Evolutionary conservation across 805 yeast species (phyloP).

Genomic region (Candida sithepensis): DNA sequence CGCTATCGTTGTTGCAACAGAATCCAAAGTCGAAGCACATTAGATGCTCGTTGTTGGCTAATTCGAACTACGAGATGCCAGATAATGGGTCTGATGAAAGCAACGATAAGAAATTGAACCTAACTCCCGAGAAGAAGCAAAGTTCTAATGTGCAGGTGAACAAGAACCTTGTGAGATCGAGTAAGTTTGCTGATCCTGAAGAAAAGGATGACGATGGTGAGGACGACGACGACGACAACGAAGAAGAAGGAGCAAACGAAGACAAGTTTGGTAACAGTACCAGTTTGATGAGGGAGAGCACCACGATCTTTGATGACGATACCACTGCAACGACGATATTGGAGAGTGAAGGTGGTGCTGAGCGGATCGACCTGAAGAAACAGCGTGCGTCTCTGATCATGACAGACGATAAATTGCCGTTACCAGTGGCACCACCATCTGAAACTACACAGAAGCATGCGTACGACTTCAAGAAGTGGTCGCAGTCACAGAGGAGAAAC

Average conservation of each 20-base stretch:
- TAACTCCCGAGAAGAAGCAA: constrained; percentile 26
- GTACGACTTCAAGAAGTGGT: not conserved
- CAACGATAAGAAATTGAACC: constrained; percentile 15
- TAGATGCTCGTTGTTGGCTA: constrained; percentile 27
- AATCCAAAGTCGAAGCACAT: constrained; percentile 17
- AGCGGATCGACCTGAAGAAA: constrained; percentile 5
- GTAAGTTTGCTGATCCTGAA: constrained; percentile 29
- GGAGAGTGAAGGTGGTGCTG: constrained; percentile 7
- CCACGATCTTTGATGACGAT: constrained; percentile 21
- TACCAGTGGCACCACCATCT: not conserved
- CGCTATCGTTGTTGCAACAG: constrained; percentile 10
- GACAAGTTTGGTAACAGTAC: not conserved
- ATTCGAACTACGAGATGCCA: constrained; percentile 26
- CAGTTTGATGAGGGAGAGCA: constrained; percentile 10
- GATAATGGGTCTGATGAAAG: constrained; percentile 10
- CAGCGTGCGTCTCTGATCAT: constrained; percentile 5
- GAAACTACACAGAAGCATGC: not conserved
- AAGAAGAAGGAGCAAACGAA: too few species aligned
- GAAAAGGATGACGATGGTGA: constrained; percentile 12
- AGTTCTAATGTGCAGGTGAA: not conserved
- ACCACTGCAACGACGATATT: constrained; percentile 2
- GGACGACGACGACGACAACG: too few species aligned
- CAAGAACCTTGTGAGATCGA: constrained; percentile 10
- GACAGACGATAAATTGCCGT: not conserved
- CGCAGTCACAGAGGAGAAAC: not conserved